phyloP scores from a whole-genome alignment of 768 basidiomycete species.

The Tulasnella sp. region DNA sequence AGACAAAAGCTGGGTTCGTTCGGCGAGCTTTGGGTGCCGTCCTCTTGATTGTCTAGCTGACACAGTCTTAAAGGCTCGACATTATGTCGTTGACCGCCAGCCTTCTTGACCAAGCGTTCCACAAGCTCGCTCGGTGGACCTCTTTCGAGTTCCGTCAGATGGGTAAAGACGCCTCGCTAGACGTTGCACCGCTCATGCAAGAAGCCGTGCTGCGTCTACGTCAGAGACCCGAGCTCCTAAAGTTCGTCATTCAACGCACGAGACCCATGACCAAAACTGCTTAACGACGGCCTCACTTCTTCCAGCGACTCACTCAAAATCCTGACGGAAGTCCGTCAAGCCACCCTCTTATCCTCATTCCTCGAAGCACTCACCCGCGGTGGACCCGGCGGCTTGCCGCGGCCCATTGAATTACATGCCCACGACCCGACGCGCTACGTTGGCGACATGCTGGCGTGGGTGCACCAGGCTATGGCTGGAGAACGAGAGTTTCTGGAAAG shows the following conservation, averaged over 20 bases:
- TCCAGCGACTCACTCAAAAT: constrained; percentile 66
- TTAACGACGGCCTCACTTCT: constrained; percentile 33
- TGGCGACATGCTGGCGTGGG: constrained; percentile 98
- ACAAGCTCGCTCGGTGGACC: constrained; percentile 83
- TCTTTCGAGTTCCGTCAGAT: constrained; percentile 79
- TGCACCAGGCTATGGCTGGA: constrained; percentile 91
- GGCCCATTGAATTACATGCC: constrained; percentile 95
- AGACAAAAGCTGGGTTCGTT: constrained; percentile 68
- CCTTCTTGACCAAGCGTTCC: constrained; percentile 83
- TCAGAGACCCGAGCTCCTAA: constrained; percentile 70
- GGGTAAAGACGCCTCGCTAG: constrained; percentile 67
- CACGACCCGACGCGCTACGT: constrained; percentile 96
- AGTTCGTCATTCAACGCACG: constrained; percentile 58
- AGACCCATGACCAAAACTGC: background rate
- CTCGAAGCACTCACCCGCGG: constrained; percentile 84
- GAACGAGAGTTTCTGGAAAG: constrained; percentile 92
- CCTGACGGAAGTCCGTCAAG: constrained; percentile 68
- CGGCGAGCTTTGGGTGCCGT: background rate
- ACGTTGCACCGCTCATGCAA: constrained; percentile 60
- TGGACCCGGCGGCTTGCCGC: constrained; percentile 75
- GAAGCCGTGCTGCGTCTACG: constrained; percentile 73
- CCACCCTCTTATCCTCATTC: constrained; percentile 76
- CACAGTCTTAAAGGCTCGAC: constrained; percentile 58
- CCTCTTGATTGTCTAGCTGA: background rate
- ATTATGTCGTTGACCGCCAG: constrained; percentile 80